Percentiles rank a stretch among this genome's conserved stretches.
phyloP scores from a whole-genome alignment of 2,329 filamentous ascomycete species.

The Incumbomyces lentus region DNA sequence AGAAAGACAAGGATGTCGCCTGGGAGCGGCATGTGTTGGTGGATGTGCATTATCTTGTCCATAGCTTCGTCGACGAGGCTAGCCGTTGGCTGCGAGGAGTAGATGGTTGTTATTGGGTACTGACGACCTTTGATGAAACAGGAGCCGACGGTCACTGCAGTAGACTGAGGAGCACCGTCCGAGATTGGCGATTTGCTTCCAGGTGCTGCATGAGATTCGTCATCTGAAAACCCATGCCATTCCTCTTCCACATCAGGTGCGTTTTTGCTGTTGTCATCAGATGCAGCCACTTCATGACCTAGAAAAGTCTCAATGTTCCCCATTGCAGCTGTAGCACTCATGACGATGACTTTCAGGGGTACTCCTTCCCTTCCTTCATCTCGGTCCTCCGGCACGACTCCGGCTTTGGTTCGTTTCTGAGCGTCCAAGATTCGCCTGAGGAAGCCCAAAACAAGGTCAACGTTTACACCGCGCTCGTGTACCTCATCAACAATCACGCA shows the following conservation, averaged over 20 bases:
- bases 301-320: slow-evolving; percentile 72
- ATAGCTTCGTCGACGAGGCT: slow-evolving; percentile 76
- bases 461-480: slow-evolving; percentile 89
- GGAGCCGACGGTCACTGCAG: slow-evolving; percentile 26
- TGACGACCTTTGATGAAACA: slow-evolving; percentile 77
- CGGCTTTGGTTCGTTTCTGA: slow-evolving; percentile 25
- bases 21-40: slow-evolving; percentile 78
- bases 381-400: slow-evolving; percentile 23
- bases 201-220: slow-evolving; percentile 6
- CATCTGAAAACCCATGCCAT: slow-evolving; percentile 8
- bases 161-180: neutral
- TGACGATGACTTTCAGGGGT: slow-evolving; percentile 79
- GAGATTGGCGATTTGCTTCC: neutral
- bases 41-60: slow-evolving; percentile 74
- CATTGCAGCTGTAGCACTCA: slow-evolving; percentile 93
- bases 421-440: slow-evolving; percentile 59
- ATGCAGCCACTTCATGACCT: slow-evolving; percentile 14
- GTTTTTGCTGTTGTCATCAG: neutral
- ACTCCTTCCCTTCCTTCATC: slow-evolving; percentile 54
- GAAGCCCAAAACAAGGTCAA: slow-evolving; percentile 83
- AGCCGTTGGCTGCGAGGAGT: slow-evolving; percentile 62
- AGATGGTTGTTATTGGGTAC: slow-evolving; percentile 68
- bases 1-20: slow-evolving; percentile 90
- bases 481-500: slow-evolving; percentile 92
- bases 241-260: slow-evolving; percentile 6